A percentile compares a stretch with the other conserved stretches of the same genome.
phyloP scores from a whole-genome alignment of 164 flowering plant genomes.

The Dillenia suffruticosa region DNA sequence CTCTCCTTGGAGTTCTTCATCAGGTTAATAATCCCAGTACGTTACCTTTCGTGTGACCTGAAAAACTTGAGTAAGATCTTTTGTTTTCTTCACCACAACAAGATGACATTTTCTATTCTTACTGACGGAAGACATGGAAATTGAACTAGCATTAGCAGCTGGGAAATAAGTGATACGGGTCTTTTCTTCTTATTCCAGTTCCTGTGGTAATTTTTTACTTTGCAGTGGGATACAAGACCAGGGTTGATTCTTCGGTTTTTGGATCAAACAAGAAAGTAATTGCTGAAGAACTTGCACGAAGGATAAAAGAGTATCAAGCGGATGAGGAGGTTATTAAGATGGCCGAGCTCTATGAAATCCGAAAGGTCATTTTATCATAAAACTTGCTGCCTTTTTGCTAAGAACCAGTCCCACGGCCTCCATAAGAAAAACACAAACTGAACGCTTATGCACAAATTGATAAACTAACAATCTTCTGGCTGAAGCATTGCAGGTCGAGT shows the following conservation, averaged over 20 bases:
- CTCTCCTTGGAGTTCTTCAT: conserved; percentile 56
- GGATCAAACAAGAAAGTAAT: conserved; percentile 31
- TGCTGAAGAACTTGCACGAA: conserved; percentile 33
- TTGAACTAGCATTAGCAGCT: too few species aligned
- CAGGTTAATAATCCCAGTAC: conserved; percentile 72
- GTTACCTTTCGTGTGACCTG: conserved; percentile 39
- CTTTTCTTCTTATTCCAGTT: not conserved
- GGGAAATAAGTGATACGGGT: not conserved
- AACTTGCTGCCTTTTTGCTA: not conserved
- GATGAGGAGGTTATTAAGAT: conserved; percentile 26
- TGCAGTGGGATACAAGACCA: conserved; percentile 55
- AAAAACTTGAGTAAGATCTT: conserved; percentile 34
- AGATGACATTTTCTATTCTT: too few species aligned
- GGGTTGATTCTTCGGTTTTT: conserved; percentile 35
- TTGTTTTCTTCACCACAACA: conserved; percentile 3
- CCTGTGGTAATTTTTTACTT: conserved; percentile 1
- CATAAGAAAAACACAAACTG: too few species aligned
- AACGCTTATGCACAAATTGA: not conserved
- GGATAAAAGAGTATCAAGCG: conserved; percentile 35
- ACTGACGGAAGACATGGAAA: too few species aligned
- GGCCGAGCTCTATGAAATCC: conserved; percentile 17
- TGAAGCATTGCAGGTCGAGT: conserved; percentile 30
- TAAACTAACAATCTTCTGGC: conserved; percentile 2
- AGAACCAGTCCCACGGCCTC: too few species aligned
- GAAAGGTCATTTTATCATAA: conserved; percentile 24